phyloP scores from a whole-genome alignment of 306 rosid genomes.

The Rubus parviflorus region DNA sequence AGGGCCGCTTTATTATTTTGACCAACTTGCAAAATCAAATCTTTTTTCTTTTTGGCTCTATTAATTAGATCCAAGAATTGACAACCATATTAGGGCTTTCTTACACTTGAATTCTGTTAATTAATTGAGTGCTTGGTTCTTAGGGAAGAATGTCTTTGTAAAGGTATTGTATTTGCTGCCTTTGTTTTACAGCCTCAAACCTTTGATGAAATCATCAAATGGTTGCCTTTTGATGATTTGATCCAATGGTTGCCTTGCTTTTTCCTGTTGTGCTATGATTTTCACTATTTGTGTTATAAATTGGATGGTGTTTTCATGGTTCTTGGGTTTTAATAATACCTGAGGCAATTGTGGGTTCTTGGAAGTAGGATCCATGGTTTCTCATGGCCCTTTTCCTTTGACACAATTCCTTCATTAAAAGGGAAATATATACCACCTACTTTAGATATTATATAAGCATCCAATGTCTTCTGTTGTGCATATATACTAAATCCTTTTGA shows the following conservation, averaged over 20 bases:
- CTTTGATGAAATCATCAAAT: too few relatives aligned
- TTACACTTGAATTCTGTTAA: background rate
- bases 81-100: background rate
- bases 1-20: background rate
- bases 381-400: background rate
- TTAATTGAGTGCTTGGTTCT: background rate
- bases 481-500: background rate
- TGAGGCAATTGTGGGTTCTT: background rate
- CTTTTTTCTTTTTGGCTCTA: background rate
- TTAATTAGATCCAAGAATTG: background rate
- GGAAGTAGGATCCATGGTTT: background rate
- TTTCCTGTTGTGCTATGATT: background rate
- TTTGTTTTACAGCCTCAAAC: background rate
- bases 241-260: background rate
- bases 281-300: background rate
- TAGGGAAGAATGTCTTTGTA: background rate
- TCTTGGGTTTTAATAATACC: background rate
- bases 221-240: background rate
- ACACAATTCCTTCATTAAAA: background rate
- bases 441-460: background rate
- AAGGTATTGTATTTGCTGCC: background rate
- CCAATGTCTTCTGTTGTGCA: background rate
- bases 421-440: background rate
- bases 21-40: background rate
- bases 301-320: background rate